Conservation (phyloP, 2,329 filamentous ascomycete species). For the Nemania sp. region DNA sequence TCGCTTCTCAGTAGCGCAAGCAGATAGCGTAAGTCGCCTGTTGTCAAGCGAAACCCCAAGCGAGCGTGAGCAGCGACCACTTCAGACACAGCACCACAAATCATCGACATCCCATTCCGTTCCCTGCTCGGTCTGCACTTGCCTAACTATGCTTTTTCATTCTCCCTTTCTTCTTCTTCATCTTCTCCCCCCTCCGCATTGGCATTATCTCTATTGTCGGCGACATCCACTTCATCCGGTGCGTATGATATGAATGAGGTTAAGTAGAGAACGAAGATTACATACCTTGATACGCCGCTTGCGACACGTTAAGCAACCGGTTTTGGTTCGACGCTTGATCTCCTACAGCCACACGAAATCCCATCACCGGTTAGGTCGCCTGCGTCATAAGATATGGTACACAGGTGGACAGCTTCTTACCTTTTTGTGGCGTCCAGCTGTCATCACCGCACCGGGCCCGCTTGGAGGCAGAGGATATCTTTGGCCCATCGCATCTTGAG, state of each 20-base stretch:
- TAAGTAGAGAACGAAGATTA: conserved; percentile 37
- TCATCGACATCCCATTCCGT: conserved; percentile 22
- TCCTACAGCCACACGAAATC: conserved; percentile 58
- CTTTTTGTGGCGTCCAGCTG: conserved; percentile 67
- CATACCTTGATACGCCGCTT: conserved; percentile 73
- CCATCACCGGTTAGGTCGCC: conserved; percentile 33
- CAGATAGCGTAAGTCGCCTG: conserved; percentile 44
- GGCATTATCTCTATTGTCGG: conserved; percentile 10
- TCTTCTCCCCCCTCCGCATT: neutral
- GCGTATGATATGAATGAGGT: conserved; percentile 14
- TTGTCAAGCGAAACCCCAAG: conserved; percentile 53
- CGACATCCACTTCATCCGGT: conserved; percentile 3
- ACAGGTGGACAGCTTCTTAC: conserved; percentile 52
- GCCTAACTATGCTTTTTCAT: conserved; percentile 22
- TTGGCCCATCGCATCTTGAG: conserved; percentile 56
- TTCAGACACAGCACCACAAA: conserved; percentile 34
- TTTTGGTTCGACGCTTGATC: conserved; percentile 73
- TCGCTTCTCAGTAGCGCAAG: conserved; percentile 54
- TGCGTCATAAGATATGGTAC: conserved; percentile 45
- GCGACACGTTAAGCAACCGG: conserved; percentile 71
- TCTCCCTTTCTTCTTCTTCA: conserved; percentile 6
- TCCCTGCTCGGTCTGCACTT: conserved; percentile 21
- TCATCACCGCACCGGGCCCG: conserved; percentile 61
- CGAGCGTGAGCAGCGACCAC: conserved; percentile 40
- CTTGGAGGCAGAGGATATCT: conserved; percentile 62